phyloP scores from a whole-genome alignment of 371 early-diverging fungal species.

The Circinella umbellata region DNA sequence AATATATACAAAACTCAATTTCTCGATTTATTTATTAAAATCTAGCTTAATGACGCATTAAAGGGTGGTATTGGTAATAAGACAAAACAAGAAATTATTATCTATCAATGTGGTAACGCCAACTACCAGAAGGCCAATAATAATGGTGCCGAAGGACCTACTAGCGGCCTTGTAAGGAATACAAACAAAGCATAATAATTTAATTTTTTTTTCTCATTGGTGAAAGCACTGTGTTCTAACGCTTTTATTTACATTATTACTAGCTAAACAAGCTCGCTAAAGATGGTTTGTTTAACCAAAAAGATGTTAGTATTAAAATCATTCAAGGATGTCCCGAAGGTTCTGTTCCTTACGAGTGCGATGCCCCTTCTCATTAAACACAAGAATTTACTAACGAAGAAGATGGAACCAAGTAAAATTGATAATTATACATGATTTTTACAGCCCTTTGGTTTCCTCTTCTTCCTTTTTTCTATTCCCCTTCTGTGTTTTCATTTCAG shows the following conservation, averaged over 20 bases:
- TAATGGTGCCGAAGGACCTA: neutral
- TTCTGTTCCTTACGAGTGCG: neutral
- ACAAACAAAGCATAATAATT: no score
- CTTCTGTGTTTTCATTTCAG: no score
- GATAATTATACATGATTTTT: no score
- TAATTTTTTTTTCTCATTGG: no score
- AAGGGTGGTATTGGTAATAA: conserved; percentile 1
- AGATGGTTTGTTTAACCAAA: neutral
- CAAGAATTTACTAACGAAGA: neutral
- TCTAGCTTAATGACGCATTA: neutral
- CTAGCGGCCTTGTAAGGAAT: neutral
- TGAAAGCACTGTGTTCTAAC: no score
- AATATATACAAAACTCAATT: no score
- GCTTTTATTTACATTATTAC: no score
- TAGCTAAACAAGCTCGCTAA: neutral
- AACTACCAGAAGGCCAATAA: neutral
- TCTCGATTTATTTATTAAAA: neutral
- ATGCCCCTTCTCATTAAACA: neutral
- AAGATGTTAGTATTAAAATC: neutral
- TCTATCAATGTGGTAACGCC: neutral
- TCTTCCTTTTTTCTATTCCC: no score
- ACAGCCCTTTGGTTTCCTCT: no score
- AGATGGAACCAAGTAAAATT: neutral
- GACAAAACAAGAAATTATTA: conserved; percentile 2
- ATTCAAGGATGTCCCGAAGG: conserved; percentile 1